phyloP scores from a whole-genome alignment of 177 flowering plant genomes.

The Tripterygium wilfordii region DNA sequence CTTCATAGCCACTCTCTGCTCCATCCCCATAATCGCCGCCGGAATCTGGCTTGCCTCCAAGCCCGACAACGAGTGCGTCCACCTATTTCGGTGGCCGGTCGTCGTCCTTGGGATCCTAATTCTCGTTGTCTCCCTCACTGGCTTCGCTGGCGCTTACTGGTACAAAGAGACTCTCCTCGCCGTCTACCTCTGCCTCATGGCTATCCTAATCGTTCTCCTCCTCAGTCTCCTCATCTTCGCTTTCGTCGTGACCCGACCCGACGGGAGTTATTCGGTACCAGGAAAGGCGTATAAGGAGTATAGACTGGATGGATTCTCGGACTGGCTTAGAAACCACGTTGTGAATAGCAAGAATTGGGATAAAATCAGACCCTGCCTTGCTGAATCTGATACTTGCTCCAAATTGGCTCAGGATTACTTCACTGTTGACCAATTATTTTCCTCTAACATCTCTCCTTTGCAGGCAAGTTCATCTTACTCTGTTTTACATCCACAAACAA shows the following conservation, averaged over 20 bases:
- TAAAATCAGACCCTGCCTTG: slow-evolving; percentile 54
- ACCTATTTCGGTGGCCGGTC: slow-evolving; percentile 73
- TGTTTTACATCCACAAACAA: too few relatives aligned
- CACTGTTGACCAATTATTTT: slow-evolving; percentile 62
- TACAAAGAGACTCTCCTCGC: slow-evolving; percentile 62
- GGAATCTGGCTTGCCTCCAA: slow-evolving; percentile 88
- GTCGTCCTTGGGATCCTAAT: slow-evolving; percentile 62
- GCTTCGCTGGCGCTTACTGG: slow-evolving; percentile 86
- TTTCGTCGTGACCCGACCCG: slow-evolving; percentile 64
- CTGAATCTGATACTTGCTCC: slow-evolving; percentile 42
- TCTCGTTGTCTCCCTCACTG: slow-evolving; percentile 69
- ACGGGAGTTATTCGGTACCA: slow-evolving; percentile 51
- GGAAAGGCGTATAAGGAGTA: slow-evolving; percentile 67
- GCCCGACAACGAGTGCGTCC: slow-evolving; percentile 77
- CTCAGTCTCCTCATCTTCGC: slow-evolving; percentile 62
- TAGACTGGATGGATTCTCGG: slow-evolving; percentile 50
- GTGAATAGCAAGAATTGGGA: slow-evolving; percentile 42
- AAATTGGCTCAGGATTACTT: slow-evolving; percentile 35
- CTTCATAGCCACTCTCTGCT: slow-evolving; percentile 71
- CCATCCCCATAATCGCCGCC: slow-evolving; percentile 69
- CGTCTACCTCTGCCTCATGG: slow-evolving; percentile 71
- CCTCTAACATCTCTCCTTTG: slow-evolving; percentile 60
- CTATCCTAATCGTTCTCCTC: slow-evolving; percentile 55
- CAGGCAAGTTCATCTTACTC: slow-evolving; percentile 42
- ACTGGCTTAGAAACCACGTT: slow-evolving; percentile 63